Percentiles rank a stretch among this genome's conserved stretches.
Evolutionary conservation across 305 asterid species (phyloP).

Genomic region (Striga hermonthica): DNA sequence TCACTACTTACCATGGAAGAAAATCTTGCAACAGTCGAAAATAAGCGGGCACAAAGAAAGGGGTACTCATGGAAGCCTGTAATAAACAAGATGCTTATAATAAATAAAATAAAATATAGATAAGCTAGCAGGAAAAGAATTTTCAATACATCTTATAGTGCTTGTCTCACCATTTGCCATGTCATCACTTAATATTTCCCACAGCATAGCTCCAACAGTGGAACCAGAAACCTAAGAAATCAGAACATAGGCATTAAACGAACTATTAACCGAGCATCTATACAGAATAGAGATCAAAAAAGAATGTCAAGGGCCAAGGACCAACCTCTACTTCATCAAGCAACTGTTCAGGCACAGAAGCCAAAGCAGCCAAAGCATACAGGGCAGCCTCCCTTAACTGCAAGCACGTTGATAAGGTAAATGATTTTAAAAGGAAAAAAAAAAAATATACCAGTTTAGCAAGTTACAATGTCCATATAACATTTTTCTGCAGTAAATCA

Average conservation of each 20-base stretch:
- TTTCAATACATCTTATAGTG: constrained; percentile 26
- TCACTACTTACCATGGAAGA: constrained; percentile 60
- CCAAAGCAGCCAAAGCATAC: constrained; percentile 50
- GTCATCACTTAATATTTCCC: constrained; percentile 71
- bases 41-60: constrained; percentile 85
- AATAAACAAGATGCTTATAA: constrained; percentile 30
- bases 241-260: constrained; percentile 28
- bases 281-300: constrained; percentile 26
- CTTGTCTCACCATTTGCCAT: constrained; percentile 63
- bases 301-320: constrained; percentile 20
- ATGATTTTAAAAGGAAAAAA: constrained; percentile 22
- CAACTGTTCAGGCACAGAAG: constrained; percentile 80
- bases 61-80: constrained; percentile 79
- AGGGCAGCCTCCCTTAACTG: constrained; percentile 94
- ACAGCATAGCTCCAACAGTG: constrained; percentile 55
- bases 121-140: constrained; percentile 10
- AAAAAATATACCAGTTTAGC: constrained; percentile 7
- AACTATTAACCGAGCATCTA: constrained; percentile 18
- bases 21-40: constrained; percentile 82
- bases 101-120: constrained; percentile 23
- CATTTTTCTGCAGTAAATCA: constrained; percentile 19
- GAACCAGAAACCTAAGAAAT: constrained; percentile 59
- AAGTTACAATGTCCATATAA: constrained; percentile 14
- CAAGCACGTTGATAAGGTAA: constrained; percentile 32
- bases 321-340: constrained; percentile 68